These are phyloP conservation scores for Globisporangium spiculum DNA, from an alignment of 352 stramenopile species.

Conservation along the genomic window DNA sequence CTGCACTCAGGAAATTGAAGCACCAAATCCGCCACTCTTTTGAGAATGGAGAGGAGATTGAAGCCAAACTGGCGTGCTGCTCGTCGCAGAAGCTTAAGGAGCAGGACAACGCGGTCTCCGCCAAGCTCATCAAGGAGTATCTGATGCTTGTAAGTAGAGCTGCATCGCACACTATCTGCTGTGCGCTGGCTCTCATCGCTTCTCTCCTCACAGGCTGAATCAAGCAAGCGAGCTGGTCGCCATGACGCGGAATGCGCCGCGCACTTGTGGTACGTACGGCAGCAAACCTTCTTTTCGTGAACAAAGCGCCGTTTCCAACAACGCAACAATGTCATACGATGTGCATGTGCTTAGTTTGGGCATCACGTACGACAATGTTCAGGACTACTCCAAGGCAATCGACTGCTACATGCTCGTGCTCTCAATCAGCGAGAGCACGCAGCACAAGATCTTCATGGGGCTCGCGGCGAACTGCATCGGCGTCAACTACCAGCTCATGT, in stretches of 20 bases:
- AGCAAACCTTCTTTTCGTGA: background rate
- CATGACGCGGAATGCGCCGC: conserved; percentile 82
- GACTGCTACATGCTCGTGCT: conserved; percentile 86
- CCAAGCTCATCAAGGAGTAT: conserved; percentile 81
- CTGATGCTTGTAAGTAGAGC: conserved; percentile 47
- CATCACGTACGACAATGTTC: conserved; percentile 86
- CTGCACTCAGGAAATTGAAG: conserved; percentile 48
- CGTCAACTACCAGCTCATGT: conserved; percentile 83
- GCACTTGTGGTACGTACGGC: conserved; percentile 59
- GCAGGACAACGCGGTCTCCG: conserved; percentile 51
- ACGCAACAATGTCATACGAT: background rate
- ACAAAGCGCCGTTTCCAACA: background rate
- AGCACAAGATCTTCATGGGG: conserved; percentile 71
- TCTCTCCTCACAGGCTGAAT: conserved; percentile 51
- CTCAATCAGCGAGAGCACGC: conserved; percentile 78
- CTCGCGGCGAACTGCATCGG: conserved; percentile 88
- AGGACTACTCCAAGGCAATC: conserved; percentile 80
- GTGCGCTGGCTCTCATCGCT: background rate
- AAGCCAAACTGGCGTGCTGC: conserved; percentile 50
- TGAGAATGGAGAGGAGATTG: conserved; percentile 45
- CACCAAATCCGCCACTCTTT: conserved; percentile 41
- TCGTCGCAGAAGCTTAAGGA: conserved; percentile 63
- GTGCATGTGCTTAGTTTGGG: conserved; percentile 39
- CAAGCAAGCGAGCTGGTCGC: conserved; percentile 77
- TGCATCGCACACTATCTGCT: background rate